Conservation (phyloP, 169 alveolate species). For the Plasmodium billcollinsi region DNA sequence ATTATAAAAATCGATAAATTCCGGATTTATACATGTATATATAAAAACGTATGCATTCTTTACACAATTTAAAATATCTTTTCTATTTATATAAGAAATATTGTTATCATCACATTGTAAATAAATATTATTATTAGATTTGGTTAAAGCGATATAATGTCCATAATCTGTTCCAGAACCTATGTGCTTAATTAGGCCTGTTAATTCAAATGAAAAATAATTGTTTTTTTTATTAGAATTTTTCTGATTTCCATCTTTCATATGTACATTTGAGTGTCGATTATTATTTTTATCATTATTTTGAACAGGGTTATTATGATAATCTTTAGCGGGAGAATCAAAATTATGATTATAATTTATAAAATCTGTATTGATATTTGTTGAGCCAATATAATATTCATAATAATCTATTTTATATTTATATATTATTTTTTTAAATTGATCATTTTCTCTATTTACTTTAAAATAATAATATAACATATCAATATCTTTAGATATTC, state of each 20-base stretch:
- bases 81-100: slow-evolving; percentile 39
- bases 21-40: slow-evolving; percentile 54
- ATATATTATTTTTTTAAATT: slow-evolving; percentile 20
- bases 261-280: not conserved
- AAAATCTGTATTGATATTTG: no score
- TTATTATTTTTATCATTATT: not conserved
- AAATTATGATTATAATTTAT: no score
- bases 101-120: slow-evolving; percentile 63
- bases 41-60: slow-evolving; percentile 69
- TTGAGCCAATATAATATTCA: not conserved
- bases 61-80: slow-evolving; percentile 42
- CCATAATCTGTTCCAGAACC: slow-evolving; percentile 75
- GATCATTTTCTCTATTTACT: slow-evolving; percentile 8
- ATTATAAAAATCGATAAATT: slow-evolving; percentile 54
- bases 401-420: slow-evolving; percentile 32
- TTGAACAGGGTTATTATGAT: no score
- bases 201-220: slow-evolving; percentile 47
- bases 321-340: no score
- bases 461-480: slow-evolving; percentile 17
- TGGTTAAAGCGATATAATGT: slow-evolving; percentile 57
- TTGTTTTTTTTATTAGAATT: not conserved
- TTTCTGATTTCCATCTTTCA: not conserved
- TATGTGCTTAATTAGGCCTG: slow-evolving; percentile 59
- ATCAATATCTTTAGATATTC: slow-evolving; percentile 49
- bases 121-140: slow-evolving; percentile 58